Evolutionary conservation across 2,329 filamentous ascomycete species (phyloP), one percentile per base, ranked within the genome.

Genomic region (Colletotrichum lini): DNA sequence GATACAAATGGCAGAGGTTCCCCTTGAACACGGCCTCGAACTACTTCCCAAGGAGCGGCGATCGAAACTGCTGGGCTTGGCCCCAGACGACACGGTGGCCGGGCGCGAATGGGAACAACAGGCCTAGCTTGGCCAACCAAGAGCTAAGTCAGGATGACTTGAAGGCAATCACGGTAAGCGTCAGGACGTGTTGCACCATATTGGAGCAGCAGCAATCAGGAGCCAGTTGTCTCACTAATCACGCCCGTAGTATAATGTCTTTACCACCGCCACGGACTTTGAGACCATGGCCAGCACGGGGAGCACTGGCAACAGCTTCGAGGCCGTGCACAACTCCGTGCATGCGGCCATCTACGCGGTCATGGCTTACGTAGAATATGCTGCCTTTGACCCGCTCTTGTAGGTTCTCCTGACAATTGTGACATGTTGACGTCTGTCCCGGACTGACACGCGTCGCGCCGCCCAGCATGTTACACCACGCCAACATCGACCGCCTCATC

Each of bases 401-500:
- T 83, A 76, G 70, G 80, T 77, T 30, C 26, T 16, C 38, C 23
- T 26, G 15, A 15, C 6, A 38, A 3, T 12, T 4, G 38, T 5
- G 15, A 30, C 16, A 6, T 35, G 2, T 35, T 15, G 40, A 65
- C 47, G 26, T 42, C 42, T 50, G 15, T 50, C 18, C 30, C 40
- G 13, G 16, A 40, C 62, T 65, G 26, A 65, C 40, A 35, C 62
- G n/a, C 21, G 8, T 38, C n/a, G 50, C 35, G 35, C 61, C 42
- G 15, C 42, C 42, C 53, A 56, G 52, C 58, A 67, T 67, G 65
- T 40, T 67, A 21, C 65, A 67, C 72, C 86, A 86, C 80, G 80
- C 84, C 76, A 89, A 92, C 75, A 85, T 92, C 65, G 90, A 92
- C 75, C 87, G 90, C 52, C 83, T 92, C 45, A 91, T 90, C 80